Conservation (phyloP, 2,329 filamentous ascomycete species). For the Ceratocystiopsis brevicomis region DNA sequence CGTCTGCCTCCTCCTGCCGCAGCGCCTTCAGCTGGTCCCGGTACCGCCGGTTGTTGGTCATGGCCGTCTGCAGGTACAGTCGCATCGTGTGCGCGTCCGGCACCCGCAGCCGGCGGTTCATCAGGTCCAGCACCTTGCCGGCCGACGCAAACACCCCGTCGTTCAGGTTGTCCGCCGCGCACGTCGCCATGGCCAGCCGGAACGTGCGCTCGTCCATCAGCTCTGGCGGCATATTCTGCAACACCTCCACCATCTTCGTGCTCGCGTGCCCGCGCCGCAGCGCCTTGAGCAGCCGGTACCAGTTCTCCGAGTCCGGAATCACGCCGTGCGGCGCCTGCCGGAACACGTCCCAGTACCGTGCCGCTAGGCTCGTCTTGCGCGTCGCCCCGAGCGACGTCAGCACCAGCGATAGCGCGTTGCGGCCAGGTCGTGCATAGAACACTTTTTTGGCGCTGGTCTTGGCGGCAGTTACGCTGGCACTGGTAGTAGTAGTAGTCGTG, state of each 20-base stretch:
- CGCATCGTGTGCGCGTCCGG: slow-evolving; percentile 33
- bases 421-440: slow-evolving; percentile 25
- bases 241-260: slow-evolving; percentile 35
- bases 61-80: slow-evolving; percentile 36
- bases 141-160: slow-evolving; percentile 47
- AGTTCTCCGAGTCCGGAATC: slow-evolving; percentile 53
- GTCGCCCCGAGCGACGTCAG: slow-evolving; percentile 44
- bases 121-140: slow-evolving; percentile 42
- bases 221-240: slow-evolving; percentile 33
- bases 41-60: slow-evolving; percentile 26
- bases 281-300: slow-evolving; percentile 46
- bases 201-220: slow-evolving; percentile 36
- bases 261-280: slow-evolving; percentile 50
- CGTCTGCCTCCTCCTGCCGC: slow-evolving; percentile 5
- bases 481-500: too few species aligned
- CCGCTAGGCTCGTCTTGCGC: slow-evolving; percentile 40
- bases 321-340: slow-evolving; percentile 40
- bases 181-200: slow-evolving; percentile 54
- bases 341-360: slow-evolving; percentile 61
- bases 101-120: slow-evolving; percentile 26
- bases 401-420: slow-evolving; percentile 48
- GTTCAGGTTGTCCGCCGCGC: slow-evolving; percentile 60
- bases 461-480: neutral
- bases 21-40: slow-evolving; percentile 14
- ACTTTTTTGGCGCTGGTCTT: neutral